Evolutionary conservation across 176 grass and related monocot genomes (phyloP), one percentile per base, ranked within the genome.

Genomic region (Ensete glaucum): DNA sequence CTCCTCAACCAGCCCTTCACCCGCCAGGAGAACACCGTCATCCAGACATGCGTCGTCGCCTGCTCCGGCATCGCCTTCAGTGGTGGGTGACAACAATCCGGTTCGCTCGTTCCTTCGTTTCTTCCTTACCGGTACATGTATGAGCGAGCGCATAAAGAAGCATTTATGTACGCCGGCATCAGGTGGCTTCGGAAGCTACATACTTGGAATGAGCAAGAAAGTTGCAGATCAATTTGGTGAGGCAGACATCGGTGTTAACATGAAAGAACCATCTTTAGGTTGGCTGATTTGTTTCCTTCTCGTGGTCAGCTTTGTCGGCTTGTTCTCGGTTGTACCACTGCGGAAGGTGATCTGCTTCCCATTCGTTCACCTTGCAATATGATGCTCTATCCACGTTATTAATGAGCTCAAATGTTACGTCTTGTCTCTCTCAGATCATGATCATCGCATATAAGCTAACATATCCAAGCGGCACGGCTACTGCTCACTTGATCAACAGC

Each of bases 401-500:
- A 43, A 6, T 43, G 34, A 43, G 34, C 34, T 23, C 16, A 69
- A 25, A 13, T 25, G 10, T 69, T 79, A 53, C 8, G 11, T 53
- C 56, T 56, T 52, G 24, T 82, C 20, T 73, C 0, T 60, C 72
- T 10, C 50, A 95, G 91, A 69, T 59, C 66, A 80, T 93, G 87
- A 85, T 93, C 62, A 62, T 93, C 73, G 64, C 80, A 17, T 83
- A 89, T 73, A 73, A 66, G 14, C 66, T 93, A 82, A 84, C 56
- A 26, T 95, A 89, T 59, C 91, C 91, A 24, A 93, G 82, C 69
- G 87, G 87, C 16, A 76, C 79, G 10, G 80, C 67, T 14, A 90
- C 56, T 14, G 90, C 90, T 53, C 82, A 93, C 62, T 73, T 95
- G 50, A 89, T 93, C 74, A 93, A 93, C 77, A 87, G 80, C 65